Percentiles rank a stretch among this genome's conserved stretches.
Conservation (phyloP, 257 asterid genomes). For the Solanum ossicruentum region DNA sequence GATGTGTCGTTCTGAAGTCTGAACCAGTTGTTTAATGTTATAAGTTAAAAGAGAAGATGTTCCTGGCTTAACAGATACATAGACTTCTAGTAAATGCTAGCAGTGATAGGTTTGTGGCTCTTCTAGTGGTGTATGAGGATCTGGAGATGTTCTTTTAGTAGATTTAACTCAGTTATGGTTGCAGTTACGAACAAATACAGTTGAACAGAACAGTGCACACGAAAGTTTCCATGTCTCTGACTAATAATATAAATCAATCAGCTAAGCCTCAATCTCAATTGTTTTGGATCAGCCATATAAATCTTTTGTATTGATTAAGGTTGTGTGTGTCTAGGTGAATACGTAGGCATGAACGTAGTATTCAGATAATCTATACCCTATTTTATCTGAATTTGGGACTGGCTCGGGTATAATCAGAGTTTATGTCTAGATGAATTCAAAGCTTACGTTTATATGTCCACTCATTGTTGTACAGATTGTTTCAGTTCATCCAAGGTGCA, state of each 20-base stretch:
- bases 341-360: background rate
- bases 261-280: background rate
- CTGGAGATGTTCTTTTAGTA: background rate
- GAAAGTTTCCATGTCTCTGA: background rate
- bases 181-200: background rate
- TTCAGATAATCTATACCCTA: background rate
- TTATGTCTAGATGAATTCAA: background rate
- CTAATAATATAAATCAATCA: background rate
- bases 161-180: background rate
- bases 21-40: background rate
- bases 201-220: background rate
- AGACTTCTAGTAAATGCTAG: background rate
- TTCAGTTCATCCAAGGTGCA: slow-evolving; percentile 75
- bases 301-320: background rate
- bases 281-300: background rate
- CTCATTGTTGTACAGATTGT: slow-evolving; percentile 30
- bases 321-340: background rate
- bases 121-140: background rate
- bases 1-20: background rate
- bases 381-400: background rate
- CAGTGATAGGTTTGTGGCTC: background rate
- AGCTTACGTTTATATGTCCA: background rate
- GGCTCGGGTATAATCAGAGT: background rate
- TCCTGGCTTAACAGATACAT: too few relatives aligned
- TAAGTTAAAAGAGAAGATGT: background rate